Evolutionary conservation across 2,329 filamentous ascomycete genomes (phyloP).

Genomic region (Fusarium foetens): DNA sequence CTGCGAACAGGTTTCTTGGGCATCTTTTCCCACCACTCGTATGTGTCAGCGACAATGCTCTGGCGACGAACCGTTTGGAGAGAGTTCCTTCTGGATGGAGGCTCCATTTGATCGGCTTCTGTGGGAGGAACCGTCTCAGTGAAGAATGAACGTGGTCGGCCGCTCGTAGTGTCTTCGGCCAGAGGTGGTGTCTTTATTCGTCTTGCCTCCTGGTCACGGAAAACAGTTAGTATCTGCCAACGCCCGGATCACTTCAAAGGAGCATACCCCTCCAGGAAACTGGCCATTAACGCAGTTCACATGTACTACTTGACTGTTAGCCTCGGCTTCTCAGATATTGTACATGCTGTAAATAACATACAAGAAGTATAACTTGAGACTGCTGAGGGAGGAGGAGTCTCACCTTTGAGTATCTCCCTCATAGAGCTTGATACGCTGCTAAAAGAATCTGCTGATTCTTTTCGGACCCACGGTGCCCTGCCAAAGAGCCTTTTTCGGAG

Average conservation of each 20-base stretch:
- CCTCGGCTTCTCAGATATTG: background rate
- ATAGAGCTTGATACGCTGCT: constrained; percentile 56
- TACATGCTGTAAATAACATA: background rate
- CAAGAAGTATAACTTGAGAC: constrained; percentile 26
- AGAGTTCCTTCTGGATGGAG: constrained; percentile 22
- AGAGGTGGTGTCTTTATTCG: constrained; percentile 60
- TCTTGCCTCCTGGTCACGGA: constrained; percentile 56
- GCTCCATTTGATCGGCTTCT: constrained; percentile 1
- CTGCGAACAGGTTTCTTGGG: constrained; percentile 39
- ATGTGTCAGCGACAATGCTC: constrained; percentile 40
- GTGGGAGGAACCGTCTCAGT: constrained; percentile 51
- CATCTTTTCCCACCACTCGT: constrained; percentile 52
- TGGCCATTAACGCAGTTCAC: constrained; percentile 29
- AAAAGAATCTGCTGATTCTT: constrained; percentile 51
- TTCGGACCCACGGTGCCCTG: constrained; percentile 54
- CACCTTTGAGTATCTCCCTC: constrained; percentile 52
- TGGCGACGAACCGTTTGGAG: constrained; percentile 33
- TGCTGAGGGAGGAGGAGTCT: constrained; percentile 49
- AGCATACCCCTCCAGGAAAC: constrained; percentile 51
- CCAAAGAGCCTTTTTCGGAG: constrained; percentile 53
- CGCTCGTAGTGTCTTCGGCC: constrained; percentile 51
- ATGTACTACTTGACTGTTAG: constrained; percentile 24
- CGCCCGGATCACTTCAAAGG: background rate
- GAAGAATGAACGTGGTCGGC: constrained; percentile 56
- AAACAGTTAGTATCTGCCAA: constrained; percentile 18